Percentiles rank a stretch among this genome's conserved stretches.
phyloP scores from a whole-genome alignment of 108 stramenopile species.

The Aurantiochytrium sp. region DNA sequence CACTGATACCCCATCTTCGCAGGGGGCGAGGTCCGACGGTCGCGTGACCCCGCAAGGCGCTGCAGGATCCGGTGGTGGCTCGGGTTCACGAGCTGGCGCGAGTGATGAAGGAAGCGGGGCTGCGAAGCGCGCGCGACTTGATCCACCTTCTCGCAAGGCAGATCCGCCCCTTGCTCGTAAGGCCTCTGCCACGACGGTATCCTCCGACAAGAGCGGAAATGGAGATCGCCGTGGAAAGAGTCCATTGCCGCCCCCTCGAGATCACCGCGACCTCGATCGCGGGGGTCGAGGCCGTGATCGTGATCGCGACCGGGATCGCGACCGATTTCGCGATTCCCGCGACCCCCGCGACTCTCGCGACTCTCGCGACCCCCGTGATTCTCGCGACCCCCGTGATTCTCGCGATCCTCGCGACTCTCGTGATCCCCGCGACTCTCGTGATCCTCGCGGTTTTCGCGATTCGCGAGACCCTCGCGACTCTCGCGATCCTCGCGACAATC shows the following conservation, averaged over 20 bases:
- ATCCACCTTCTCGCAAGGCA: not conserved
- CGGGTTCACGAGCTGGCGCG: not conserved
- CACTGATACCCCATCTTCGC: no score
- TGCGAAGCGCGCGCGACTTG: not conserved
- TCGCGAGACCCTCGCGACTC: no score
- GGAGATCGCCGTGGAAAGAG: not conserved
- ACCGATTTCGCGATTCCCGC: not conserved
- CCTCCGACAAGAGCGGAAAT: not conserved
- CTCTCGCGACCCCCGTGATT: no score
- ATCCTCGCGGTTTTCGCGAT: no score
- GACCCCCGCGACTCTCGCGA: not conserved
- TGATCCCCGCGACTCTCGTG: no score
- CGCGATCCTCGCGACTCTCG: no score
- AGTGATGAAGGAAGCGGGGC: not conserved
- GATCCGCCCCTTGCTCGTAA: not conserved
- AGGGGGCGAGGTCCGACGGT: no score
- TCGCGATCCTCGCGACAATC: not conserved
- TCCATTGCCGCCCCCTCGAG: not conserved
- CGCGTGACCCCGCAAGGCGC: no score
- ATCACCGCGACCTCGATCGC: not conserved
- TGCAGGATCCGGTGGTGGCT: no score
- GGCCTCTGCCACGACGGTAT: not conserved
- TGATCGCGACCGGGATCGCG: not conserved
- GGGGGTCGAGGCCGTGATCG: not conserved
- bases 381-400: no score